These are phyloP conservation scores for Nitzschia sp. DNA, from an alignment of 108 stramenopile genomes.

Conservation along the genomic window DNA sequence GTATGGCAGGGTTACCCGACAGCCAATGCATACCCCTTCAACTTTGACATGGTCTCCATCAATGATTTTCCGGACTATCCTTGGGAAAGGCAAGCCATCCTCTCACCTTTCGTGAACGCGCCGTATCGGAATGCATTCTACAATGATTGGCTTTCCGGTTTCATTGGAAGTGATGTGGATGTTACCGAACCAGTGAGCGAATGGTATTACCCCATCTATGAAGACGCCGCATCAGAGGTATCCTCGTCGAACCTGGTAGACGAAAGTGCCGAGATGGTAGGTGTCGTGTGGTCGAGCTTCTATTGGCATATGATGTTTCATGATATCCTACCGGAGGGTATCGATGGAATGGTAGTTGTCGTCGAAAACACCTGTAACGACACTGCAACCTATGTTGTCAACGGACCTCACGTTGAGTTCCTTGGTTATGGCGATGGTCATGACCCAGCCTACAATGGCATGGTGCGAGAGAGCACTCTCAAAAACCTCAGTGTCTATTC, in stretches of 20 bases:
- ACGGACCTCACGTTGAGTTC: conserved; percentile 29
- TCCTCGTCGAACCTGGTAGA: conserved; percentile 1
- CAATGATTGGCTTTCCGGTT: neutral
- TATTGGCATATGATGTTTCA: conserved; percentile 41
- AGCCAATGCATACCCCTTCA: conserved; percentile 25
- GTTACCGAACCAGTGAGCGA: conserved; percentile 32
- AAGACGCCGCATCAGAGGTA: neutral
- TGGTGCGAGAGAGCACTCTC: neutral
- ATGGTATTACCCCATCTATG: conserved; percentile 48
- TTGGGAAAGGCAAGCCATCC: conserved; percentile 15
- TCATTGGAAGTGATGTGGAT: conserved; percentile 32
- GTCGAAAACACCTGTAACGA: conserved; percentile 35
- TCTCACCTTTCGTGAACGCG: conserved; percentile 13
- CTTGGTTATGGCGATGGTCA: conserved; percentile 48
- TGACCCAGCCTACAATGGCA: conserved; percentile 33
- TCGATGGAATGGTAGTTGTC: conserved; percentile 49
- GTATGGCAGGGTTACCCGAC: conserved; percentile 33
- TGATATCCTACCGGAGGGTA: conserved; percentile 38
- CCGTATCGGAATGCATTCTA: conserved; percentile 20
- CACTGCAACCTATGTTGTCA: conserved; percentile 38
- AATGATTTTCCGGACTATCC: conserved; percentile 12
- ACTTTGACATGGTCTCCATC: neutral
- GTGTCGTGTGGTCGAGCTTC: conserved; percentile 31
- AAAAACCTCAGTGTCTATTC: neutral
- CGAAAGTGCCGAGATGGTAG: neutral